These are phyloP conservation scores for Scheffersomyces stipitis DNA, from an alignment of 805 yeast genomes.

Conservation along the genomic window DNA sequence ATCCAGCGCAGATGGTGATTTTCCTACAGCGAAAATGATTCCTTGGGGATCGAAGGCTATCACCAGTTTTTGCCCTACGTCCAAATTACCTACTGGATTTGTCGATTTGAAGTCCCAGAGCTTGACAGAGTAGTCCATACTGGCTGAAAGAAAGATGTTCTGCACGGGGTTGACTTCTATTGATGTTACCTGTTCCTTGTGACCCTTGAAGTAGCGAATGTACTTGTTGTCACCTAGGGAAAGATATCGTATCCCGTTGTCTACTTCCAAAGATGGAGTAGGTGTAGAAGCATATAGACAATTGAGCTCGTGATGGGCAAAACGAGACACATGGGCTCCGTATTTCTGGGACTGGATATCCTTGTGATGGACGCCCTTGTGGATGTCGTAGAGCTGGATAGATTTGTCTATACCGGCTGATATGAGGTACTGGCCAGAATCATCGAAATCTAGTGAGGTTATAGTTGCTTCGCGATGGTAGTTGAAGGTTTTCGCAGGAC, in stretches of 20 bases:
- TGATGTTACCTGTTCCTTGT: conserved; percentile 69
- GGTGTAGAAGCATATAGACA: conserved; percentile 83
- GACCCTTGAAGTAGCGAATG: conserved; percentile 85
- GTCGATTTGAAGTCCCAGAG: conserved; percentile 83
- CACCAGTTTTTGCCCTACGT: conserved; percentile 52
- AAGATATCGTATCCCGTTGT: conserved; percentile 72
- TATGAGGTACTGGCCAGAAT: conserved; percentile 73
- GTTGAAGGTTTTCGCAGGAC: conserved; percentile 49
- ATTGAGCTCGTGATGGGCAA: conserved; percentile 70
- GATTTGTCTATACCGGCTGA: conserved; percentile 80
- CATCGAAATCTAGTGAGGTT: conserved; percentile 77
- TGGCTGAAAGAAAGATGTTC: conserved; percentile 63
- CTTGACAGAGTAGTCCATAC: conserved; percentile 77
- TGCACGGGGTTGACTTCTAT: conserved; percentile 71
- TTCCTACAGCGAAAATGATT: conserved; percentile 68
- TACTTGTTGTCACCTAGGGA: conserved; percentile 76
- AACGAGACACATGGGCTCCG: conserved; percentile 84
- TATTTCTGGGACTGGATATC: conserved; percentile 83
- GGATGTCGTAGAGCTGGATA: conserved; percentile 77
- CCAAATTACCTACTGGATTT: conserved; percentile 58
- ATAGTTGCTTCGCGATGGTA: conserved; percentile 55
- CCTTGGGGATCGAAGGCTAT: conserved; percentile 86
- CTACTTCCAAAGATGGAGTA: conserved; percentile 39
- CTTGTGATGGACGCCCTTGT: conserved; percentile 65
- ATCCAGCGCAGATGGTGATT: conserved; percentile 18